Percentiles rank a stretch among this genome's conserved stretches.
Evolutionary conservation across 306 rosid genomes (phyloP).

Genomic region (Phaseolus lunatus): DNA sequence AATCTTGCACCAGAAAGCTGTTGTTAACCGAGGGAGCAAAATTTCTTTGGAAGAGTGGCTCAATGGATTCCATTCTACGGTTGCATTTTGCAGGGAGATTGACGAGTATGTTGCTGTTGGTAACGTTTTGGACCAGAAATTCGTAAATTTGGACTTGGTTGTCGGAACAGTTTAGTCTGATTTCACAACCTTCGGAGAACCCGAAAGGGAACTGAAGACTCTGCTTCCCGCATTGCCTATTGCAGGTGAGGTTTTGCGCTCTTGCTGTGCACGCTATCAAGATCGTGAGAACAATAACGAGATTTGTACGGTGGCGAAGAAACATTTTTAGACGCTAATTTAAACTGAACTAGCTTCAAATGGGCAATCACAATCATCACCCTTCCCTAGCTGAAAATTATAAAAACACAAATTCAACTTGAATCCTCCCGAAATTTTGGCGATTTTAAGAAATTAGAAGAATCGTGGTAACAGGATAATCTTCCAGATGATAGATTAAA

Average conservation of each 20-base stretch:
- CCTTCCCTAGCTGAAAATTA: conserved; percentile 39
- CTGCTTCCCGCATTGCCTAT: conserved; percentile 40
- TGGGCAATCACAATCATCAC: conserved; percentile 47
- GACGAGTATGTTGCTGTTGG: conserved; percentile 57
- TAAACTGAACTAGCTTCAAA: conserved; percentile 35
- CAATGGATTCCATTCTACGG: conserved; percentile 49
- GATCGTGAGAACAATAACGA: conserved; percentile 43
- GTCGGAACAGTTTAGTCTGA: conserved; percentile 48
- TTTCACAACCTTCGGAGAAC: conserved; percentile 53
- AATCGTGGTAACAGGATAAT: not conserved
- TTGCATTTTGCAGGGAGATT: conserved; percentile 60
- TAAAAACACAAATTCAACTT: conserved; percentile 15
- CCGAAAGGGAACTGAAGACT: conserved; percentile 73
- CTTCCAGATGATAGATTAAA: conserved; percentile 42
- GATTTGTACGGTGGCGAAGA: conserved; percentile 22
- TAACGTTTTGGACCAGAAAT: conserved; percentile 58
- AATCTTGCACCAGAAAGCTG: conserved; percentile 64
- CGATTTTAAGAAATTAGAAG: conserved; percentile 10
- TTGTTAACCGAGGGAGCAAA: conserved; percentile 59
- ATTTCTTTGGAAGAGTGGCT: conserved; percentile 44
- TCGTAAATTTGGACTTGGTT: conserved; percentile 41
- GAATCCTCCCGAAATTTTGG: conserved; percentile 1
- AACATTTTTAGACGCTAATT: conserved; percentile 50
- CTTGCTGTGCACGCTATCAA: conserved; percentile 41
- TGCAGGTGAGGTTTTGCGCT: conserved; percentile 48